phyloP scores from a whole-genome alignment of 768 basidiomycete genomes.

The Rhizopogon roseolus region DNA sequence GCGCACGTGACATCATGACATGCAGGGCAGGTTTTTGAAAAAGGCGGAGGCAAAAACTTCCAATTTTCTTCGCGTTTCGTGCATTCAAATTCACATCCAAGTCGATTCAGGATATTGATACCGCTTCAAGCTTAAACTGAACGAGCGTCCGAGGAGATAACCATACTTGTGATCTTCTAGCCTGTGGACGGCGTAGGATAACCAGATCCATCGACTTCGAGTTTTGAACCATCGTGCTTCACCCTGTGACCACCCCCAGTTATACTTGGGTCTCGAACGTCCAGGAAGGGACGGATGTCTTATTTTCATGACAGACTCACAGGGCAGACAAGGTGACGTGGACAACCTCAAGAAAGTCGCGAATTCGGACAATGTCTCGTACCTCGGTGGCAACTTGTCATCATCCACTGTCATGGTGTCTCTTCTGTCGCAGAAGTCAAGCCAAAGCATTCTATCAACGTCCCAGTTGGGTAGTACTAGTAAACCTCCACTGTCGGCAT shows the following conservation, averaged over 20 bases:
- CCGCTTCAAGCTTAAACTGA: no score
- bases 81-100: no score
- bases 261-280: slow-evolving; percentile 55
- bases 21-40: no score
- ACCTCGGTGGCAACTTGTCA: slow-evolving; percentile 48
- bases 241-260: slow-evolving; percentile 24
- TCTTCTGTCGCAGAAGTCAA: slow-evolving; percentile 16
- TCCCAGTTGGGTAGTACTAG: slow-evolving; percentile 18
- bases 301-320: slow-evolving; percentile 54
- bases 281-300: slow-evolving; percentile 49
- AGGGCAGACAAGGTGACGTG: slow-evolving; percentile 52
- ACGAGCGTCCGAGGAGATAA: no score
- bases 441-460: slow-evolving; percentile 11
- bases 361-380: slow-evolving; percentile 48
- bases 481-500: slow-evolving; percentile 43
- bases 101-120: no score
- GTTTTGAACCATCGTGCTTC: slow-evolving; percentile 28
- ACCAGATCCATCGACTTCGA: no score
- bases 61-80: no score
- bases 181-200: no score
- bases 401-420: slow-evolving; percentile 40
- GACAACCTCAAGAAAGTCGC: slow-evolving; percentile 47
- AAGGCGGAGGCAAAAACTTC: no score
- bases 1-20: no score
- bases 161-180: no score